Percentiles rank a stretch among this genome's conserved stretches.
These are phyloP conservation scores for Paxillus ammoniavirescens DNA, from an alignment of 768 basidiomycete species.

Conservation along the genomic window DNA sequence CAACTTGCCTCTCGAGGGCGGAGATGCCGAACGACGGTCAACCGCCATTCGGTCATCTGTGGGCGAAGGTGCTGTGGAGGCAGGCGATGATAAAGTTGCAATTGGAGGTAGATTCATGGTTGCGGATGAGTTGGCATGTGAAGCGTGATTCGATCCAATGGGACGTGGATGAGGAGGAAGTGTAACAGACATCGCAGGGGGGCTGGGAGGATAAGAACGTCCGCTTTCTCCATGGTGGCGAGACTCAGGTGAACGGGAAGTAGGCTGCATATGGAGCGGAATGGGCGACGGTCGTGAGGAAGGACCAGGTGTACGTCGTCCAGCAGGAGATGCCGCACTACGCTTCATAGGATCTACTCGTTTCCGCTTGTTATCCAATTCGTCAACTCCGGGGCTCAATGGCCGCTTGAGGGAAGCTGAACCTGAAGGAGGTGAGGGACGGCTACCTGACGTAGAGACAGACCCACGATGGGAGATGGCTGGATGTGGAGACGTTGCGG, in stretches of 20 bases:
- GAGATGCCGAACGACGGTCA: constrained; percentile 44
- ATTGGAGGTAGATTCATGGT: constrained; percentile 67
- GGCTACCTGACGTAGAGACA: constrained; percentile 63
- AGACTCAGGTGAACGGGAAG: constrained; percentile 67
- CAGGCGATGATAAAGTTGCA: constrained; percentile 63
- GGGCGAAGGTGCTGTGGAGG: constrained; percentile 57
- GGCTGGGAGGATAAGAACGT: constrained; percentile 41
- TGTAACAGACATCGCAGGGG: constrained; percentile 55
- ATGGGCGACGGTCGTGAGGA: constrained; percentile 68
- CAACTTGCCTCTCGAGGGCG: constrained; percentile 52
- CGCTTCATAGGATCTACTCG: constrained; percentile 55
- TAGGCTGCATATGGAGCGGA: constrained; percentile 70
- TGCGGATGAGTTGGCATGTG: constrained; percentile 34
- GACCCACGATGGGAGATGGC: constrained; percentile 59
- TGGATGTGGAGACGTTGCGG: constrained; percentile 46
- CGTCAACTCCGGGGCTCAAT: constrained; percentile 65
- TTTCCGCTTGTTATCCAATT: constrained; percentile 60
- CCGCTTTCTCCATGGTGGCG: constrained; percentile 40
- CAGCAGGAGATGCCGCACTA: constrained; percentile 50
- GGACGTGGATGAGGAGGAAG: constrained; percentile 77
- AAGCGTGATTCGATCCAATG: constrained; percentile 44
- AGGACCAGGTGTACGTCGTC: constrained; percentile 53
- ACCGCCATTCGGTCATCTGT: constrained; percentile 36
- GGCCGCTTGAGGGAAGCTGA: constrained; percentile 59
- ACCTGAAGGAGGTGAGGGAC: constrained; percentile 56